Evolutionary conservation across 345 rosid genomes (phyloP), one percentile per base, ranked within the genome.

Genomic region (Linum lewisii): DNA sequence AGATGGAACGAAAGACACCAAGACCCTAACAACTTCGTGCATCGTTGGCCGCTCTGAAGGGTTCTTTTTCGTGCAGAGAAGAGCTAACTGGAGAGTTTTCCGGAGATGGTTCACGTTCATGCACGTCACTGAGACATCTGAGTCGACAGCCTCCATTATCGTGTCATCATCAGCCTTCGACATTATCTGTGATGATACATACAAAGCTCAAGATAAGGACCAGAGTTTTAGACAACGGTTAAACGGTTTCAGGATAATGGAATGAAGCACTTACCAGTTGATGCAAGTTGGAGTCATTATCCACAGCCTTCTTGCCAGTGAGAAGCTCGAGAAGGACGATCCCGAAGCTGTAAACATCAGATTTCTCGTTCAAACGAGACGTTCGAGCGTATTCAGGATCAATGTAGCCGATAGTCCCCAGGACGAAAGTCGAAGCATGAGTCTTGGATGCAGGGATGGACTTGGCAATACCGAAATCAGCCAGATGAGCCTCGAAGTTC

Each of bases 311-410:
- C 75, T 85, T 93, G 62, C 99, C 99, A 0, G 99, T 93, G 56
- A 93, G 75, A 66, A 93, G 85, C 85, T 93, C 99, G 24, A 93
- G 81, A 52, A 93, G 89, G 58, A 93, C 99, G 70, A 93, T 69
- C 18, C 99, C 99, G 19, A 93, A 93, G 77, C 99, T 93, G 58
- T 93, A 93, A 22, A 93, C 85, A 71, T 93, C 99, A 0, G 99
- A 93, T 37, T 86, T 93, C 57, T 93, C 99, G 54, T 77, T 93
- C 21, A 89, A 74, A 24, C 88, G 80, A 0, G 94, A 89, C 8
- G 95, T 93, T 8, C 87, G 77, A 13, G 99, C 99, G 79, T 93
- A 93, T 71, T 86, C 99, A 0, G 99, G 99, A 55, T 93, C 99
- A 58, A 93, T 93, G 60, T 93, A 93, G 61, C 99, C 99, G 51